These are phyloP conservation scores for Sisymbrium altissimum DNA, from an alignment of 345 rosid species.

Conservation along the genomic window DNA sequence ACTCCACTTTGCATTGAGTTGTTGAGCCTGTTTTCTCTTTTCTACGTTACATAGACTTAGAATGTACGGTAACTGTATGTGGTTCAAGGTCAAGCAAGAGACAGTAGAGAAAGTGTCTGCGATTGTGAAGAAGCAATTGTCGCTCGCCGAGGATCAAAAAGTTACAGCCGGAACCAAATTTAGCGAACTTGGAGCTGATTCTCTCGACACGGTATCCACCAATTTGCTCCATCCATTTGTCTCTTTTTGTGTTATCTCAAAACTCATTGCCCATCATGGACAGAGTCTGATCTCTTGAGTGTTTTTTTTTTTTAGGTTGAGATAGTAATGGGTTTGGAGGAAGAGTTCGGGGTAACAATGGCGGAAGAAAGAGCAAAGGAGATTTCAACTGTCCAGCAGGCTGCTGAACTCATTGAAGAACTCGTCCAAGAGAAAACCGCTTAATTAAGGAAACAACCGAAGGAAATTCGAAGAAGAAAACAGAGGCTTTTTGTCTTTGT, in stretches of 20 bases:
- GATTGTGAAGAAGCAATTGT: conserved; percentile 64
- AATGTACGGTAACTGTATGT: not conserved
- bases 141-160: conserved; percentile 33
- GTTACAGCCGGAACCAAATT: conserved; percentile 53
- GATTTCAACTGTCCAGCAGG: conserved; percentile 62
- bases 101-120: conserved; percentile 53
- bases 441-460: not conserved
- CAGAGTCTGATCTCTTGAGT: not conserved
- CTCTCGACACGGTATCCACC: conserved; percentile 56
- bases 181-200: conserved; percentile 65
- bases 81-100: conserved; percentile 51
- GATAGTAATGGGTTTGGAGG: conserved; percentile 72
- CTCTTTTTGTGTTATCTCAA: not conserved
- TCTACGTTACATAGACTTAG: not conserved
- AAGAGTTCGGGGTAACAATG: conserved; percentile 56
- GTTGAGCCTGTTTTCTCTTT: not conserved
- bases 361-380: conserved; percentile 61
- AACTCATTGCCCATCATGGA: not conserved
- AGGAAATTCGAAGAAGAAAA: no score
- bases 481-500: not conserved
- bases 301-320: conserved; percentile 44
- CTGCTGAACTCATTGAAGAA: conserved; percentile 60
- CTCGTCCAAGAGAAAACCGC: conserved; percentile 38
- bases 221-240: not conserved
- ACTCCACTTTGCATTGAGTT: not conserved